These are phyloP conservation scores for Zasmidium citrigriseum DNA, from an alignment of 2,329 filamentous ascomycete species.

Conservation along the genomic window DNA sequence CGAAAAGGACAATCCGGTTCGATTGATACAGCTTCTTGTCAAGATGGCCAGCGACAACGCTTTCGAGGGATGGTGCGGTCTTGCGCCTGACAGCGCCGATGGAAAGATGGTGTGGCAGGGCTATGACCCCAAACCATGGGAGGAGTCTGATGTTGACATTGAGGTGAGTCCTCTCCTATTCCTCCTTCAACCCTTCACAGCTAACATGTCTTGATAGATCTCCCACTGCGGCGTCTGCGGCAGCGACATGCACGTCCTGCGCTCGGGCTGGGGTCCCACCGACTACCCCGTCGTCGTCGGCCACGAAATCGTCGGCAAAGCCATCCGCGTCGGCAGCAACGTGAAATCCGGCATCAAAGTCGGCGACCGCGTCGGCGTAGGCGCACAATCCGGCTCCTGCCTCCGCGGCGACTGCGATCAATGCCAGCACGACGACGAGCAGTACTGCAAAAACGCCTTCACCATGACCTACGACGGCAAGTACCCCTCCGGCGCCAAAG, in stretches of 20 bases:
- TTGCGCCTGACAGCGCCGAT: conserved; percentile 49
- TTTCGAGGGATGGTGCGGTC: conserved; percentile 61
- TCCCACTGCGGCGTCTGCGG: conserved; percentile 41
- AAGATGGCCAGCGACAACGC: conserved; percentile 42
- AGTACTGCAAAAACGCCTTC: conserved; percentile 41
- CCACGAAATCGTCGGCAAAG: conserved; percentile 38
- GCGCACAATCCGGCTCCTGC: conserved; percentile 52
- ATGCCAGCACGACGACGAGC: conserved; percentile 49
- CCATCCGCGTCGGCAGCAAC: conserved; percentile 34
- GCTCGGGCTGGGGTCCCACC: conserved; percentile 40
- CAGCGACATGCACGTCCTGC: conserved; percentile 34
- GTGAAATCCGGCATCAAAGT: conserved; percentile 36
- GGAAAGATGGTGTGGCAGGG: conserved; percentile 58
- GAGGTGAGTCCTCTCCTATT: conserved; percentile 14
- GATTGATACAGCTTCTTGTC: conserved; percentile 1
- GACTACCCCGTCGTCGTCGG: conserved; percentile 32
- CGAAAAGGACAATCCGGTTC: conserved; percentile 6
- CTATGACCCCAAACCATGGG: conserved; percentile 43
- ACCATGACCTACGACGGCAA: conserved; percentile 30
- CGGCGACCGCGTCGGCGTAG: conserved; percentile 51
- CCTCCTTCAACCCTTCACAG: neutral
- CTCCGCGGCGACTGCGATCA: conserved; percentile 53
- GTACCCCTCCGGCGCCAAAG: conserved; percentile 38
- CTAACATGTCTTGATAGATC: conserved; percentile 22
- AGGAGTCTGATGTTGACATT: conserved; percentile 42